Evolutionary conservation across 129 eudicot species (phyloP), one percentile per base, ranked within the genome.

Genomic region (Arctium minus): DNA sequence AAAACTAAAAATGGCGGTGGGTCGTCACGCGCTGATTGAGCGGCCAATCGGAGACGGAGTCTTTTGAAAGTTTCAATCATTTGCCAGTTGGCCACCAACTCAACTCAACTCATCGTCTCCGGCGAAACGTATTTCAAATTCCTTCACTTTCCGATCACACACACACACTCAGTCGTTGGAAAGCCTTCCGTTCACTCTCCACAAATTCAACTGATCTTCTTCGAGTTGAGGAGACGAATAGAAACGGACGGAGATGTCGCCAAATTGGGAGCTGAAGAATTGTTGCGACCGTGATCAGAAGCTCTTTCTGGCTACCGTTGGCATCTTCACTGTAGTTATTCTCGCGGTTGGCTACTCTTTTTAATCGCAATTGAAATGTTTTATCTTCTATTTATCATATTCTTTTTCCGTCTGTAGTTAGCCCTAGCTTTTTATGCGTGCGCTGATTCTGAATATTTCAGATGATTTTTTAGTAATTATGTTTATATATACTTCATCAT

Each of bases 221-320:
- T 69, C 75, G 17, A 53, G 39, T 31, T 71, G 30, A 6, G 29
- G 46, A 68, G 70, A 79, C 53, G 79, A 32, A 80, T 50, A 37
- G 2, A 75, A 65, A 67, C 27, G 29, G 75, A 71, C 82, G 82
- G 67, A 40, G 77, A 79, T 78, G 91, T 78, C 87, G 84, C 87
- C 98, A 46, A 93, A 96, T 77, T 96, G 99, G 99, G 99, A 92
- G 87, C 90, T 96, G 74, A 89, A 83, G 83, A 67, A 83, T 70
- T 96, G 98, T 62, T 93, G 99, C 74, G 83, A 92, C 50, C 92
- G 80, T 62, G 97, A 93, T 74, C 99, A 96, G 85, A 84, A 74
- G 15, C 85, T 90, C 18, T 96, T 96, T 80, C 91, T 96, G 77
- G 88, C 89, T 9, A 88, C 98, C 85, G 91, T 93, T 75, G 99